phyloP scores from a whole-genome alignment of 2,329 filamentous ascomycete species.

The Fusarium secorum region DNA sequence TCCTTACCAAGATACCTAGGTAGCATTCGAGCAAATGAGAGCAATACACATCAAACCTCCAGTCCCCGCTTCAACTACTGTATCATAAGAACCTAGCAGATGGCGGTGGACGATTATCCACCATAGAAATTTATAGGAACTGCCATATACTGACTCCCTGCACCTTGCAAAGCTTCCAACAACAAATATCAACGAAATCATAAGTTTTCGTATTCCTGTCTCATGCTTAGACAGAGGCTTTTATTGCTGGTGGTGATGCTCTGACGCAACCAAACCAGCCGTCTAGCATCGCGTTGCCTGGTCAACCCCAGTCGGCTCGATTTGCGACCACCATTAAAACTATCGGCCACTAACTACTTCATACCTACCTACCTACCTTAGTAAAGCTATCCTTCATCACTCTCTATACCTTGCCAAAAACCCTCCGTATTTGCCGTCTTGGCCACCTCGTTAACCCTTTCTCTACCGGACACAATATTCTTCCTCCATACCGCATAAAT shows the following conservation, averaged over 20 bases:
- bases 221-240: conserved; percentile 9
- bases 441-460: neutral
- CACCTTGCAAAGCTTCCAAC: neutral
- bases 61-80: conserved; percentile 30
- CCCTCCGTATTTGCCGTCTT: conserved; percentile 4
- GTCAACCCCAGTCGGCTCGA: conserved; percentile 38
- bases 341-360: conserved; percentile 8
- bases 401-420: conserved; percentile 2
- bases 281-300: conserved; percentile 34
- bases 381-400: conserved; percentile 1
- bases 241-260: conserved; percentile 38
- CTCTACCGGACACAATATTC: conserved; percentile 31
- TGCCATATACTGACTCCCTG: neutral
- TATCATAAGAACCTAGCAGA: conserved; percentile 11
- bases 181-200: conserved; percentile 16
- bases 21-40: conserved; percentile 37
- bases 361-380: neutral
- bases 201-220: conserved; percentile 4
- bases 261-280: conserved; percentile 30
- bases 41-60: conserved; percentile 40
- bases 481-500: conserved; percentile 25
- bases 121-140: conserved; percentile 17
- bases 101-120: conserved; percentile 26
- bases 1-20: conserved; percentile 13
- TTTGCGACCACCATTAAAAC: conserved; percentile 29